Percentiles rank a stretch among this genome's conserved stretches.
These are phyloP conservation scores for Cucurbita maxima DNA, from an alignment of 306 rosid species.

Conservation along the genomic window DNA sequence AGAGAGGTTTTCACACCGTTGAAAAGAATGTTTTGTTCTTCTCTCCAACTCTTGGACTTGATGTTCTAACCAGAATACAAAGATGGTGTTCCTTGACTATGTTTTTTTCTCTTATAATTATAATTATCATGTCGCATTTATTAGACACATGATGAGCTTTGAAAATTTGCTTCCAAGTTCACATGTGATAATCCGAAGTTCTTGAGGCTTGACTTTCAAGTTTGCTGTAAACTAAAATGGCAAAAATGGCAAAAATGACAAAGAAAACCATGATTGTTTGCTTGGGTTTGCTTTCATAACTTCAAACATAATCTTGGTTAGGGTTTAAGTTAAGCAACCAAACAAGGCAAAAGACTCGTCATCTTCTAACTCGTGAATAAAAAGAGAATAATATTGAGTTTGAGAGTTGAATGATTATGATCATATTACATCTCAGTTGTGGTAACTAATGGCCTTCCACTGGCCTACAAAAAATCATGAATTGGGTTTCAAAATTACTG, in stretches of 20 bases:
- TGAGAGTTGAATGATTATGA: background rate
- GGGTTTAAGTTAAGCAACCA: background rate
- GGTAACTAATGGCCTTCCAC: background rate
- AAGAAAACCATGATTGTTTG: background rate
- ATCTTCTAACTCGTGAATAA: background rate
- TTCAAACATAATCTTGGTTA: background rate
- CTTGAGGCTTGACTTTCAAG: background rate
- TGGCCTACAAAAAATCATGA: background rate
- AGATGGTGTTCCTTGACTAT: background rate
- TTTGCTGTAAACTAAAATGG: background rate
- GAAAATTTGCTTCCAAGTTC: background rate
- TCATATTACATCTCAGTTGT: background rate
- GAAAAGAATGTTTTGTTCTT: no score
- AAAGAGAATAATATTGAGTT: background rate
- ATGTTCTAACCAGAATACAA: background rate
- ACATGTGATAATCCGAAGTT: background rate
- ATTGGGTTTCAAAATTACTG: no score
- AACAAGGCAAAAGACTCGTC: background rate
- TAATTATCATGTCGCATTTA: background rate
- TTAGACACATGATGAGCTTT: background rate
- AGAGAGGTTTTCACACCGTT: no score
- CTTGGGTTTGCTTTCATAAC: background rate
- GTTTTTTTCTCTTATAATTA: background rate
- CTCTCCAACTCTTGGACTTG: background rate
- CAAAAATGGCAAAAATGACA: background rate